These are phyloP conservation scores for Castanea mollissima DNA, from an alignment of 306 rosid genomes.

Conservation along the genomic window DNA sequence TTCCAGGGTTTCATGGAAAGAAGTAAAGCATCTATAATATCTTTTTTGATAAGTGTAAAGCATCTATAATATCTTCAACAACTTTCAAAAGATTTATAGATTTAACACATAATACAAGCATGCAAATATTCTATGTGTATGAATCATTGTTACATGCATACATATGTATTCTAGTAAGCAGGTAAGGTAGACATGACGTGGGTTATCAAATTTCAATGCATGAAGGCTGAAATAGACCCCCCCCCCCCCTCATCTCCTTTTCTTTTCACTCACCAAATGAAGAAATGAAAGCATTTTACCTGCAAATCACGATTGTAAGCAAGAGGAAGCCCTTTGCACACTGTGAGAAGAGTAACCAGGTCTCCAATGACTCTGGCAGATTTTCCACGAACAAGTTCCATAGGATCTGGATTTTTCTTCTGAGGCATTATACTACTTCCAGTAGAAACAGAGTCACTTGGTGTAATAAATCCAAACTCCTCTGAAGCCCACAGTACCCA, in stretches of 20 bases:
- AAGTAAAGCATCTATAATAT: neutral
- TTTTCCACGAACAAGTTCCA: constrained; percentile 99
- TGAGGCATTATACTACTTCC: constrained; percentile 99
- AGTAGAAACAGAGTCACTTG: constrained; percentile 91
- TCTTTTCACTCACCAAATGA: neutral
- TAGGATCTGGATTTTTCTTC: constrained; percentile 97
- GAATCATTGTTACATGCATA: neutral
- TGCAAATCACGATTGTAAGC: constrained; percentile 98
- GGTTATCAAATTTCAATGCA: neutral
- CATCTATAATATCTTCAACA: neutral
- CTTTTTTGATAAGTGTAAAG: too few species aligned
- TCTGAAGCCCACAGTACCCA: constrained; percentile 99
- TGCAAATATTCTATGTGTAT: neutral
- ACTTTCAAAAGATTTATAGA: neutral
- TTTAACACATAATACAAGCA: neutral
- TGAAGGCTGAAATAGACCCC: neutral
- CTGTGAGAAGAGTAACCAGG: constrained; percentile 78
- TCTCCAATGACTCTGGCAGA: constrained; percentile 91
- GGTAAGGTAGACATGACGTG: neutral
- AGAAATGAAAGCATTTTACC: constrained; percentile 36
- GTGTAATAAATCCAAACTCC: constrained; percentile 92
- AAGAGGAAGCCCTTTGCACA: constrained; percentile 98
- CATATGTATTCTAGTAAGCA: neutral
- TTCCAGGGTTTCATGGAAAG: neutral
- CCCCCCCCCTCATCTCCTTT: neutral